Evolutionary conservation across 1,284 basidiomycete genomes (phyloP), one percentile per base, ranked within the genome.

Genomic region (Cutaneotrichosporon cavernicola): DNA sequence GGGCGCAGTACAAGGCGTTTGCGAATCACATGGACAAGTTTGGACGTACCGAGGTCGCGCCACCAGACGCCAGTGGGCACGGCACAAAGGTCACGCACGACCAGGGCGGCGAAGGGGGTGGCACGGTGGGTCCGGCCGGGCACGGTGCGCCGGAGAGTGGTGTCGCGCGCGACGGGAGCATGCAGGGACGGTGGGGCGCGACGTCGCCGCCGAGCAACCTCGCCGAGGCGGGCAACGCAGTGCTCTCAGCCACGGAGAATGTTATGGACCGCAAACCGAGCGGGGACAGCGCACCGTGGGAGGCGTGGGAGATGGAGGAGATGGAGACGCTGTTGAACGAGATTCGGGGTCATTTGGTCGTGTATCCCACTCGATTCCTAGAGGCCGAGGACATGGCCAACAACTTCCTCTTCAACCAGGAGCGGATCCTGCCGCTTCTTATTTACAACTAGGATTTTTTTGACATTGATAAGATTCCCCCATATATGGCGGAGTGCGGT

Each of bases 1-100:
- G 94, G 95, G 92, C 93, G 72, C 90, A 92, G 74, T 96, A 96
- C 82, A 94, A 89, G 76, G 89, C 93, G 65, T 96, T 91, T 66
- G 76, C 76, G 49, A 80, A 85, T 38, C 85, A 91, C 73, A 88
- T 91, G 65, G 91, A 92, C 69, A 86, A 90, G 36, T 80, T 92
- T 70, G 79, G 75, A 65, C 71, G 75, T 63, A 67, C 59, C 38
- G 59, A 60, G 51, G 16, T 38, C 14, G 70, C 1, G 76, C 55
- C 38, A 5, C 14, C 55, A 2, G n/a, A 21, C 22, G 55, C 32
- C 31, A 51, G 50, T 21, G 68, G 70, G 62, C 77, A 76, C 59
- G 72, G 68, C 26, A 58, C 38, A 14, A 75, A 76, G 13, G 80
- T 79, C 0, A 81, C 80, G 8, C 81, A 82, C 57, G 81, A 78